Evolutionary conservation across 345 rosid genomes (phyloP).

Genomic region (Brassica incana): DNA sequence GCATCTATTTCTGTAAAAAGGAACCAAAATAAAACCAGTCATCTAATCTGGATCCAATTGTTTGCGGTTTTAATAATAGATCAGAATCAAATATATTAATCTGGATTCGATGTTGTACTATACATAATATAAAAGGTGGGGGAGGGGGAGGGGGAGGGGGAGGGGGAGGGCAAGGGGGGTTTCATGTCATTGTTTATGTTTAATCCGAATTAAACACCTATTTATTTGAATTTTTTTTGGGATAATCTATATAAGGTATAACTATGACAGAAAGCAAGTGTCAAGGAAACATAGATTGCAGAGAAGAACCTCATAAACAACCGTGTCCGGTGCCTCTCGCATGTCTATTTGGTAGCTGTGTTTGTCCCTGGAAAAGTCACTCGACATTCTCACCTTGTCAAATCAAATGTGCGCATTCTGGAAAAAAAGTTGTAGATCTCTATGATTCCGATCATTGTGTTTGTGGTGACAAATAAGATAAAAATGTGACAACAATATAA

Average conservation of each 20-base stretch:
- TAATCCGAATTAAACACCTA: neutral
- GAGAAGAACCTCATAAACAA: neutral
- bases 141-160: neutral
- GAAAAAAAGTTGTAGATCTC: neutral
- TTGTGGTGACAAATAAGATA: neutral
- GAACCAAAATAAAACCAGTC: neutral
- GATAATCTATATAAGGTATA: neutral
- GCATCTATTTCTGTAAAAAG: neutral
- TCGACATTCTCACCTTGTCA: neutral
- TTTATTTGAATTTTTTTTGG: neutral
- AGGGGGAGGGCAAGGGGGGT: neutral
- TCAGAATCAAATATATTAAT: neutral
- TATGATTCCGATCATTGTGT: neutral
- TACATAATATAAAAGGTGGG: neutral
- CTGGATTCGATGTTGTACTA: neutral
- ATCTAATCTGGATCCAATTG: neutral
- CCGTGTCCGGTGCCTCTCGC: constrained; percentile 24
- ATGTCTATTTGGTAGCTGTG: constrained; percentile 17
- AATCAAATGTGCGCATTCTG: neutral
- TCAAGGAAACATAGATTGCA: constrained; percentile 2
- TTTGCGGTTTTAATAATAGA: neutral
- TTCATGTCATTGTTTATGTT: neutral
- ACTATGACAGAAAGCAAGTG: constrained; percentile 9
- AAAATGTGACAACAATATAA: neutral
- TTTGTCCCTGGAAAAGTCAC: constrained; percentile 17